Evolutionary conservation across 2,329 filamentous ascomycete species (phyloP), one percentile per base, ranked within the genome.

Genomic region (Stagonosporopsis vannaccii): DNA sequence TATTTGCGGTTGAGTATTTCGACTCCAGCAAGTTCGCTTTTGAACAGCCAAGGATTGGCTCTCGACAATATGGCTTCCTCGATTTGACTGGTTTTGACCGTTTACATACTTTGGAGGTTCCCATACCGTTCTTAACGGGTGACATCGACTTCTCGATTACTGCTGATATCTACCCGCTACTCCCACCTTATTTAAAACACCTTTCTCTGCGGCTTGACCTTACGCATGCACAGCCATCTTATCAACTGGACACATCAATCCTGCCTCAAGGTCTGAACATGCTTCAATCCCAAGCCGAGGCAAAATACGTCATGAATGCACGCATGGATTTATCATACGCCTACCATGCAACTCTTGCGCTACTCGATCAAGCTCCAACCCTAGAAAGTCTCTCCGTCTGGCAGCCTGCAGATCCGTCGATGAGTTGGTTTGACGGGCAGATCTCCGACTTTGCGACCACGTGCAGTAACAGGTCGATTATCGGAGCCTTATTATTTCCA

Each of bases 321-420:
- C 59, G 66, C 17, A 73, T 70, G 67, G 68, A 73, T 37, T 43
- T 68, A 4, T 65, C 65, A 2, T 68, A 66, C 33, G 62, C 65
- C 28, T 69, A 65, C 20, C 60, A 68, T 30, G 57, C 63, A 5
- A 60, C 58, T 3, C 57, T 68, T 13, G 40, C 48, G 1, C 26
- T 72, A 23, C 56, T 72, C 11, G 65, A 68, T 12, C 56, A 61
- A 19, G 41, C 63, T 2, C 26, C 51, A 8, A 17, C 48, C n/a
- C 53, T 73, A 8, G 55, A 65, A 48, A 68, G 65, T 1, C 57
- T 71, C 9, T 59, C 67, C 4, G 39, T 70, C 3, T 71, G 66
- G 65, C 67, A 72, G 25, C 68, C 69, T n/a, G 62, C 67, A 2
- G 67, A 71, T 26, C 45, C 62, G 8, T 58, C 59, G 2, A 48